Evolutionary conservation across 495 filamentous ascomycete genomes (phyloP).

Genomic region (Penicillium goetzii): DNA sequence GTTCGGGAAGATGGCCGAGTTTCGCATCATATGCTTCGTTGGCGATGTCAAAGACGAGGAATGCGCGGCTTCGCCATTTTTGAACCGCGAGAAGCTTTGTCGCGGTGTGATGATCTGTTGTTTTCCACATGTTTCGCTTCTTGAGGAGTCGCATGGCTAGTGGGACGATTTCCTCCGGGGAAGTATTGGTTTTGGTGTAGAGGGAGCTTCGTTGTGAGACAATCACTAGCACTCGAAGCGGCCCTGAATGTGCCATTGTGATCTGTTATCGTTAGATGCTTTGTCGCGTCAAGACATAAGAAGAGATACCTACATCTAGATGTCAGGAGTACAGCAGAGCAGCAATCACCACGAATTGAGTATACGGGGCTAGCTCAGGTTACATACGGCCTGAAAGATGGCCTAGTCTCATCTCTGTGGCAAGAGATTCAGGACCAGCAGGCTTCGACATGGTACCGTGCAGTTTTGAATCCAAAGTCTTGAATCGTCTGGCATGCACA

Average conservation of each 20-base stretch:
- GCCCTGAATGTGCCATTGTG: constrained; percentile 19
- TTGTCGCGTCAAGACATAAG: background rate
- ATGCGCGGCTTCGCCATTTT: constrained; percentile 31
- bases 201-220: constrained; percentile 32
- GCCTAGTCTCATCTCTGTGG: background rate
- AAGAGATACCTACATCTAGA: background rate
- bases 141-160: constrained; percentile 27
- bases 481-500: background rate
- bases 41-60: constrained; percentile 35
- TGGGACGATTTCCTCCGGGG: constrained; percentile 26
- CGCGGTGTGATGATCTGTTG: background rate
- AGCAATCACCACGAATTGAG: background rate
- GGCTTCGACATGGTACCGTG: background rate
- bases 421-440: constrained; percentile 16
- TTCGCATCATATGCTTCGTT: constrained; percentile 28
- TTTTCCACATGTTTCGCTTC: constrained; percentile 11
- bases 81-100: constrained; percentile 31
- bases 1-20: constrained; percentile 34
- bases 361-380: background rate
- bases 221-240: constrained; percentile 31
- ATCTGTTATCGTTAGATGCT: constrained; percentile 9
- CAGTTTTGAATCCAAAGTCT: background rate
- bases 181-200: constrained; percentile 22
- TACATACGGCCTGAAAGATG: constrained; percentile 1
- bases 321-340: background rate